Conservation (phyloP, 257 asterid genomes). For the Solanum neorickii region DNA sequence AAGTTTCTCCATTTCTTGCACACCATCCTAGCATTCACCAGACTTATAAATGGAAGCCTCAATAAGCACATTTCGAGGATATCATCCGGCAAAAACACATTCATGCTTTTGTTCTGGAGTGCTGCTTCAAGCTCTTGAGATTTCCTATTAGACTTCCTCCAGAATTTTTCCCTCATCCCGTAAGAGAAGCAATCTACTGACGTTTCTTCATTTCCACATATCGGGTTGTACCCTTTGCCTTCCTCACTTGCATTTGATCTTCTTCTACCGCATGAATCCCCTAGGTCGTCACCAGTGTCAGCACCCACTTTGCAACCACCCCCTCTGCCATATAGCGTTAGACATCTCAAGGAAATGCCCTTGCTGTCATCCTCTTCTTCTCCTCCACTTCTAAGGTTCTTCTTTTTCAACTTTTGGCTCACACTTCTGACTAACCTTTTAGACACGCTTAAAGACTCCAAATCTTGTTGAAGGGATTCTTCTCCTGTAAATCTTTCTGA, state of each 20-base stretch:
- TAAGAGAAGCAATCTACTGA: constrained; percentile 62
- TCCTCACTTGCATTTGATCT: constrained; percentile 65
- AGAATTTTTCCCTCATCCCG: constrained; percentile 60
- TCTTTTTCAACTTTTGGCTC: constrained; percentile 74
- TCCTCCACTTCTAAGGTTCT: constrained; percentile 31
- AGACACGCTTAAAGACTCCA: constrained; percentile 52
- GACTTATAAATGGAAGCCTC: constrained; percentile 63
- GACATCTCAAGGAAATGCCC: constrained; percentile 69
- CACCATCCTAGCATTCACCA: constrained; percentile 82
- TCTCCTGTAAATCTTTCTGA: constrained; percentile 34
- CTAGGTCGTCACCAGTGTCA: constrained; percentile 60
- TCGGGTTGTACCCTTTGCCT: constrained; percentile 29
- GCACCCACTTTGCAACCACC: constrained; percentile 97
- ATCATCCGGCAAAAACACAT: constrained; percentile 72
- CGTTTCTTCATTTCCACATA: constrained; percentile 44
- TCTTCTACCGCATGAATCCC: constrained; percentile 46
- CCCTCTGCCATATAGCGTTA: constrained; percentile 58
- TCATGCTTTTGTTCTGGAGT: constrained; percentile 34
- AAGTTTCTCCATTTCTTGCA: constrained; percentile 90
- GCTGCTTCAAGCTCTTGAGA: constrained; percentile 22
- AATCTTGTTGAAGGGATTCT: constrained; percentile 29
- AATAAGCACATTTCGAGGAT: constrained; percentile 84
- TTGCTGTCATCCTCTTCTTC: constrained; percentile 43
- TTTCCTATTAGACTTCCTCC: constrained; percentile 23
- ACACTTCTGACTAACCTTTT: constrained; percentile 59